phyloP scores from a whole-genome alignment of 805 yeast species.

The Hanseniaspora nectarophila region DNA sequence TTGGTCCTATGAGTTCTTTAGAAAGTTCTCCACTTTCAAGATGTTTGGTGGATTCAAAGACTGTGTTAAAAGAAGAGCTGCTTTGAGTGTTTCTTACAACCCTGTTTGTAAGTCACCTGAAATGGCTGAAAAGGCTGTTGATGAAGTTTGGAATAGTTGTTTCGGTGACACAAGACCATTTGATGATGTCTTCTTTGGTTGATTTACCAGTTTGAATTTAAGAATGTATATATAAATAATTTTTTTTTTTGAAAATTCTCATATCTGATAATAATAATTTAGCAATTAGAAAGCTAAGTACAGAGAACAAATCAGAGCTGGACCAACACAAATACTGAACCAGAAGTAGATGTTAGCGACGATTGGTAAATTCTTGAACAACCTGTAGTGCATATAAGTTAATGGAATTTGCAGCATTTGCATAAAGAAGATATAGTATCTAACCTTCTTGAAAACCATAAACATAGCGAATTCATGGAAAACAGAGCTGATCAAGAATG shows the following conservation, averaged over 20 bases:
- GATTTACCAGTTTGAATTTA: too few species aligned
- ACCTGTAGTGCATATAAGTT: constrained; percentile 47
- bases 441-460: constrained; percentile 61
- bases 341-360: constrained; percentile 79
- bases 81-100: constrained; percentile 70
- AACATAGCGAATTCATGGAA: constrained; percentile 91
- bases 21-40: constrained; percentile 27
- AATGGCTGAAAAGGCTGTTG: constrained; percentile 68
- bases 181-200: constrained; percentile 58
- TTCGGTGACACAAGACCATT: constrained; percentile 92
- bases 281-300: constrained; percentile 55
- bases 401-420: constrained; percentile 87
- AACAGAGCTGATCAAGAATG: constrained; percentile 66
- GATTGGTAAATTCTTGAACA: constrained; percentile 42
- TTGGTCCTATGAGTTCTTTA: constrained; percentile 65
- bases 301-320: constrained; percentile 73
- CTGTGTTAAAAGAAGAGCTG: constrained; percentile 83
- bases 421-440: constrained; percentile 67
- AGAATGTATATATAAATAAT: too few species aligned
- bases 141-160: constrained; percentile 84
- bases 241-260: too few species aligned
- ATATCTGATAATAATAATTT: too few species aligned
- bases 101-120: constrained; percentile 65
- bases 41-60: constrained; percentile 76
- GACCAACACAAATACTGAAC: constrained; percentile 84